Evolutionary conservation across 768 basidiomycete species (phyloP).

Genomic region (Lactarius hengduanensis): DNA sequence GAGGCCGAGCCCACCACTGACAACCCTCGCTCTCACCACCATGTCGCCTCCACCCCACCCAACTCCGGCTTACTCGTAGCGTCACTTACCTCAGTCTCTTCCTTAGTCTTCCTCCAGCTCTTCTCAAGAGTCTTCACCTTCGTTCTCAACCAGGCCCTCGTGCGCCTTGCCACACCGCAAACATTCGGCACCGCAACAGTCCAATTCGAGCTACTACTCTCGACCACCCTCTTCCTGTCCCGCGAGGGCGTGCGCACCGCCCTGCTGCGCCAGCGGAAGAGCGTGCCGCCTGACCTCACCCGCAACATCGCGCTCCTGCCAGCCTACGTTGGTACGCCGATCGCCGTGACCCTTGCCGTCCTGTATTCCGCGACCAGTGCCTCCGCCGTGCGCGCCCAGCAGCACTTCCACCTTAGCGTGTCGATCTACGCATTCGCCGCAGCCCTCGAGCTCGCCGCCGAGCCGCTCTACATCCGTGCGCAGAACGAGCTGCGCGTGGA

Average conservation of each 20-base stretch:
- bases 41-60: neutral
- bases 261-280: conserved; percentile 57
- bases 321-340: conserved; percentile 61
- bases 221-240: conserved; percentile 87
- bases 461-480: conserved; percentile 54
- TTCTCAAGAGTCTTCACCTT: conserved; percentile 85
- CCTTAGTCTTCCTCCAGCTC: conserved; percentile 84
- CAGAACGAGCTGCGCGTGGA: conserved; percentile 68
- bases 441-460: conserved; percentile 72
- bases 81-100: conserved; percentile 50
- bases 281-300: conserved; percentile 25
- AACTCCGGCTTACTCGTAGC: conserved; percentile 33
- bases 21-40: neutral
- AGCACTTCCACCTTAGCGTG: conserved; percentile 62
- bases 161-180: conserved; percentile 79
- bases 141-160: conserved; percentile 79
- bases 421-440: conserved; percentile 72
- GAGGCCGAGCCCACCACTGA: neutral
- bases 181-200: conserved; percentile 90
- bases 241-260: conserved; percentile 92
- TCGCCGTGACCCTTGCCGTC: conserved; percentile 51
- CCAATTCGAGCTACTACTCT: conserved; percentile 89
- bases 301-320: conserved; percentile 66
- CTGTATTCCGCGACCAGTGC: conserved; percentile 59
- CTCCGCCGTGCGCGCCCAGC: conserved; percentile 54